phyloP scores from a whole-genome alignment of 306 rosid species.

The Adenanthera pavonina region DNA sequence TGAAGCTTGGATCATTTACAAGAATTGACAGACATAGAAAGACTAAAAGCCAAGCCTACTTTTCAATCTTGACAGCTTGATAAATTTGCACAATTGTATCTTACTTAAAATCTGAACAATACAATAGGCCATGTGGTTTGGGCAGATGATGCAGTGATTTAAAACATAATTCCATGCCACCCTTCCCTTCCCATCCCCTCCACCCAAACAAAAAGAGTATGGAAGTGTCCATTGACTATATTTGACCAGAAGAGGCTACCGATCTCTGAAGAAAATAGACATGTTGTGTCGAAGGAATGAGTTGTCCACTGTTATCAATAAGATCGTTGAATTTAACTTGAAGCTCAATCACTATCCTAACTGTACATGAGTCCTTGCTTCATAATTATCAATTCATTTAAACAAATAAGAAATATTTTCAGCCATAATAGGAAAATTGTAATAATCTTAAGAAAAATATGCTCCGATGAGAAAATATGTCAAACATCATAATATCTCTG shows the following conservation, averaged over 20 bases:
- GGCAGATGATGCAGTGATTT: not conserved
- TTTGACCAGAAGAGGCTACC: not conserved
- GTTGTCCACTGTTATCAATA: not conserved
- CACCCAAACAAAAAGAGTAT: not conserved
- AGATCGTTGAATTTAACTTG: not conserved
- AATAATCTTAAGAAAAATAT: not conserved
- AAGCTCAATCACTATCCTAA: not conserved
- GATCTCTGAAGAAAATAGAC: not conserved
- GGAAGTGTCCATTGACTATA: not conserved
- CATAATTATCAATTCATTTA: not conserved
- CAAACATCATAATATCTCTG: not conserved
- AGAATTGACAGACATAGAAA: not conserved
- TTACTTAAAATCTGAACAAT: not conserved
- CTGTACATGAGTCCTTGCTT: not conserved
- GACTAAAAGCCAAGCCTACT: not conserved
- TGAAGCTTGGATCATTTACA: constrained; percentile 8
- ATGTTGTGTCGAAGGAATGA: not conserved
- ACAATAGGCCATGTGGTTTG: not conserved
- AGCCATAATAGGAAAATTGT: not conserved
- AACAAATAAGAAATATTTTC: not conserved
- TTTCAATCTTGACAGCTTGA: constrained; percentile 20
- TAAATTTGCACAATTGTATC: constrained; percentile 22
- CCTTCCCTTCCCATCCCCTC: not conserved
- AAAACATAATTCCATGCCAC: not conserved
- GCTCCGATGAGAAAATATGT: not conserved